Evolutionary conservation across 148 eudicot species (phyloP).

Genomic region (Amaranthus hypochondriacus): DNA sequence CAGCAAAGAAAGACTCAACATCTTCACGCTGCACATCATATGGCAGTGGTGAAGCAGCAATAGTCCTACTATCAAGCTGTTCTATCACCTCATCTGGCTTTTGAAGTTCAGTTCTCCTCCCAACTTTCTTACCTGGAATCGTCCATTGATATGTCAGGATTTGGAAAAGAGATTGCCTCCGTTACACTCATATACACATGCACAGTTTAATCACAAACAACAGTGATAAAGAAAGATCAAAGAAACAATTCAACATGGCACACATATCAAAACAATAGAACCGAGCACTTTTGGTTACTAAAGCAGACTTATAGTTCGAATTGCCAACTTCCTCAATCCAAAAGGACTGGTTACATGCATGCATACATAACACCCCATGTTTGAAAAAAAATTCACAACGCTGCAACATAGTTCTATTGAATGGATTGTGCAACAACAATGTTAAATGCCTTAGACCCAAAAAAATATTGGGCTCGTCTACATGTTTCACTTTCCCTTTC

Average conservation of each 20-base stretch:
- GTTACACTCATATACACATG: background rate
- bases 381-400: no score
- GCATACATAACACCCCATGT: no score
- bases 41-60: conserved; percentile 85
- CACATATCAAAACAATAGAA: background rate
- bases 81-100: conserved; percentile 76
- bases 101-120: conserved; percentile 58
- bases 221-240: background rate
- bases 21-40: conserved; percentile 80
- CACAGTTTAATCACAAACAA: background rate
- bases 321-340: background rate
- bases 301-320: background rate
- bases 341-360: no score
- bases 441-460: no score
- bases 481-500: no score
- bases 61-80: conserved; percentile 74
- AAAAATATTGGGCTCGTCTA: no score
- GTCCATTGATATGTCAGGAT: background rate
- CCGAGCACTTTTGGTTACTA: background rate
- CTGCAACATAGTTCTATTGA: no score
- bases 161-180: background rate
- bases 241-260: background rate
- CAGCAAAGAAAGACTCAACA: conserved; percentile 72
- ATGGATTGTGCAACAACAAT: no score
- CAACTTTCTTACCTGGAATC: conserved; percentile 68